Percentiles rank a stretch among this genome's conserved stretches.
Evolutionary conservation across 305 asterid species (phyloP).

Genomic region (Plantago coronopus): DNA sequence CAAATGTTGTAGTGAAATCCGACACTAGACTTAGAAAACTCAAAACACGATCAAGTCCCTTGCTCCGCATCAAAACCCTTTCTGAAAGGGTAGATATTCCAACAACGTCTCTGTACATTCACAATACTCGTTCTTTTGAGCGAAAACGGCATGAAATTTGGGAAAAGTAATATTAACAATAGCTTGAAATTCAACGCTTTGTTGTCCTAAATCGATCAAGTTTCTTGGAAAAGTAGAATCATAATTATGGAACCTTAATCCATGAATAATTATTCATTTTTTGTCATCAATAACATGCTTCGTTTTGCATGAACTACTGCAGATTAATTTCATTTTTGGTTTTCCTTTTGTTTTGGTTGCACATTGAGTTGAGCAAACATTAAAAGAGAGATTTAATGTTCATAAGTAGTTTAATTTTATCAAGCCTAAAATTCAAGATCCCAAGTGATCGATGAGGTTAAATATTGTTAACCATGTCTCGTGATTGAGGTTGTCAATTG

Average conservation of each 20-base stretch:
- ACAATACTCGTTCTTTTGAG: too few relatives aligned
- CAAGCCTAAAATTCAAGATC: constrained; percentile 28
- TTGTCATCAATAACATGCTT: too few relatives aligned
- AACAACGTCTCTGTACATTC: too few relatives aligned
- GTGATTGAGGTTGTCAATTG: constrained; percentile 23
- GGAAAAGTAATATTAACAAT: constrained; percentile 20
- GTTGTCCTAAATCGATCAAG: constrained; percentile 42
- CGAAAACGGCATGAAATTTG: constrained; percentile 19
- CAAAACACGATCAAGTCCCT: too few relatives aligned
- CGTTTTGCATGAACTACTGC: too few relatives aligned
- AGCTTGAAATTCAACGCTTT: constrained; percentile 43
- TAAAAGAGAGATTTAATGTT: constrained; percentile 9
- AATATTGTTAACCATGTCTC: constrained; percentile 15
- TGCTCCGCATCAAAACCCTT: too few relatives aligned
- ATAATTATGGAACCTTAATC: constrained; percentile 2
- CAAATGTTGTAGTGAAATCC: too few relatives aligned
- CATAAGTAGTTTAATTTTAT: not conserved
- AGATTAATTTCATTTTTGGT: too few relatives aligned
- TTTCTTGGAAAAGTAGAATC: constrained; percentile 3
- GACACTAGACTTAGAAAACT: too few relatives aligned
- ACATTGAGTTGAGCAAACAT: too few relatives aligned
- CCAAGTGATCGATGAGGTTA: constrained; percentile 18
- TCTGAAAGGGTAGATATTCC: too few relatives aligned
- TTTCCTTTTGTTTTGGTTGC: too few relatives aligned
- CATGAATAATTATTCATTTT: not conserved